phyloP scores from a whole-genome alignment of 257 asterid species.

The Solanum gandarillasii region DNA sequence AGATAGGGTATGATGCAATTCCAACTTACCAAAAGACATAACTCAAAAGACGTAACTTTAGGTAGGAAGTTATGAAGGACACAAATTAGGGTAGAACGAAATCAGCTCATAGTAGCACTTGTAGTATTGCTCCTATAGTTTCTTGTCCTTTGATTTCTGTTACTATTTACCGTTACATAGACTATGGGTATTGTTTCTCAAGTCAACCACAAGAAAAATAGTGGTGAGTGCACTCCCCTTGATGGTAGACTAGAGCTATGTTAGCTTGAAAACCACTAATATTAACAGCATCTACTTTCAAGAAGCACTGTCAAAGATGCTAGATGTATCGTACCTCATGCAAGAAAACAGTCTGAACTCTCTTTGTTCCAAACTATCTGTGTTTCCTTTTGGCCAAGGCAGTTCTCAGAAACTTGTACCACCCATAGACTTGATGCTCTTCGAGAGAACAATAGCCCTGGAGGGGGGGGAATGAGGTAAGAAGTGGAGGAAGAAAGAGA shows the following conservation, averaged over 20 bases:
- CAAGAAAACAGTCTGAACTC: neutral
- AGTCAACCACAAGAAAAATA: neutral
- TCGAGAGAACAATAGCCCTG: neutral
- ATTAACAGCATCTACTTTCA: neutral
- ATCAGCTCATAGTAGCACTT: neutral
- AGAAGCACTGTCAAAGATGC: neutral
- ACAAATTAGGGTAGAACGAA: neutral
- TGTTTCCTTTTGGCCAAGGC: neutral
- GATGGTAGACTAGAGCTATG: neutral
- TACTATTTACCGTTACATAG: neutral
- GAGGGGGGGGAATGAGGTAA: neutral
- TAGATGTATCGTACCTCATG: neutral
- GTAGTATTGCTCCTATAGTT: neutral
- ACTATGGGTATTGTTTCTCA: neutral
- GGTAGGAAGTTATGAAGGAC: neutral
- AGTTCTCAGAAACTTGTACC: neutral
- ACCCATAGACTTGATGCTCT: neutral
- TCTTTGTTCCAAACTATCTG: neutral
- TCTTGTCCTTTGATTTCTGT: neutral
- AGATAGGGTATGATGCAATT: neutral
- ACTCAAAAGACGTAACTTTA: neutral
- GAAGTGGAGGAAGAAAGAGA: neutral
- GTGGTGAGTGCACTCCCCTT: neutral
- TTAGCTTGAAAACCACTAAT: neutral
- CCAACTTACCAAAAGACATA: neutral